A percentile compares a stretch with the other conserved stretches of the same genome.
These are phyloP conservation scores for Calonectria pteridis DNA, from an alignment of 2,329 filamentous ascomycete genomes.

Conservation along the genomic window DNA sequence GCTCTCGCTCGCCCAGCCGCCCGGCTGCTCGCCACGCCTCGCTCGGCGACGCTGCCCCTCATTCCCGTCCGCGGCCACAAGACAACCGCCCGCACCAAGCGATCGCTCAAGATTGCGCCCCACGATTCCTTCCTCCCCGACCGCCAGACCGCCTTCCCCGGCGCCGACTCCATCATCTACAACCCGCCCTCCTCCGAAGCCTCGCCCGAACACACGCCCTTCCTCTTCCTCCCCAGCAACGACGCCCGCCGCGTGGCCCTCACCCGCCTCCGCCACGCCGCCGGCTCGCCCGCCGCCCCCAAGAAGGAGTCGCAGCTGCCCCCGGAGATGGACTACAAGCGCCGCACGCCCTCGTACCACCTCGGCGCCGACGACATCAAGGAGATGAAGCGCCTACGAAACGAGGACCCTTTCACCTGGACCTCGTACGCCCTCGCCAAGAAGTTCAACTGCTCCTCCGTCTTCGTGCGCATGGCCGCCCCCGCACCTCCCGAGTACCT, in stretches of 20 bases:
- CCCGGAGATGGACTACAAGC: constrained; percentile 51
- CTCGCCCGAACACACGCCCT: constrained; percentile 74
- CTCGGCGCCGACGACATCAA: constrained; percentile 67
- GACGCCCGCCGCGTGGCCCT: constrained; percentile 67
- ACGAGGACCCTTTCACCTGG: constrained; percentile 67
- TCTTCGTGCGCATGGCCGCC: constrained; percentile 71
- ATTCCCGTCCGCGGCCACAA: constrained; percentile 59
- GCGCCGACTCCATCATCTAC: constrained; percentile 63
- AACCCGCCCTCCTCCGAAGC: constrained; percentile 67
- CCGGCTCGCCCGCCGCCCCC: constrained; percentile 38
- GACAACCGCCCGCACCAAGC: constrained; percentile 66
- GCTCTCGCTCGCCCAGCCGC: constrained; percentile 51
- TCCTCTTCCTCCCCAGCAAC: constrained; percentile 72
- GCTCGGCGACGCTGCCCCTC: constrained; percentile 40
- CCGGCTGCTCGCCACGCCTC: constrained; percentile 47
- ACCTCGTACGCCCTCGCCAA: constrained; percentile 64
- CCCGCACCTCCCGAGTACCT: constrained; percentile 62
- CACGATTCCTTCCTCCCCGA: constrained; percentile 69
- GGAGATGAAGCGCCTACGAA: constrained; percentile 70
- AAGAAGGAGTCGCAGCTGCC: constrained; percentile 46
- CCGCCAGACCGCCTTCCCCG: constrained; percentile 46
- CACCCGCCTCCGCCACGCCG: constrained; percentile 57
- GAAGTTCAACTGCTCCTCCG: constrained; percentile 66
- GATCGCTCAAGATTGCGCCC: constrained; percentile 69
- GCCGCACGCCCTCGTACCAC: constrained; percentile 60